Percentiles rank a stretch among this genome's conserved stretches.
Conservation (phyloP, 176 grass and related monocot genomes). For the Puccinellia tenuiflora region DNA sequence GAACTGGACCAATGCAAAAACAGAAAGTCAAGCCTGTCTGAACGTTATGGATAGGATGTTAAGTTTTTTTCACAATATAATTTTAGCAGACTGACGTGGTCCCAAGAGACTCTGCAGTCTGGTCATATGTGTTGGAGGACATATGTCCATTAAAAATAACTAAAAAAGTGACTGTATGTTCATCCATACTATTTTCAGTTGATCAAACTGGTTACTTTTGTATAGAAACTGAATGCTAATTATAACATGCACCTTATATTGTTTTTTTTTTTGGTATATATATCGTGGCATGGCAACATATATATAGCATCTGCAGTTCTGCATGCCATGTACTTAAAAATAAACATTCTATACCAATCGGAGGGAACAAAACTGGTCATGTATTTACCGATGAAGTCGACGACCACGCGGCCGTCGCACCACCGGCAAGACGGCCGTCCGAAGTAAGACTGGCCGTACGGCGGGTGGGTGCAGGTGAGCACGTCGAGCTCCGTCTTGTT, state of each 20-base stretch:
- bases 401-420: conserved; percentile 35
- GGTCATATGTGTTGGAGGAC: too few relatives aligned
- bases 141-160: not conserved
- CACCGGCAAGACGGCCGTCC: conserved; percentile 33
- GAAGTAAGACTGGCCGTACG: conserved; percentile 45
- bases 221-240: not conserved
- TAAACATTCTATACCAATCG: too few relatives aligned
- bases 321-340: too few relatives aligned
- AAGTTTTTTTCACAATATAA: too few relatives aligned
- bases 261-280: too few relatives aligned
- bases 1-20: not conserved
- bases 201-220: not conserved
- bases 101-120: too few relatives aligned
- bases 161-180: not conserved
- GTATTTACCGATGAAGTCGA: conserved; percentile 43
- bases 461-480: conserved; percentile 27
- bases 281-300: too few relatives aligned
- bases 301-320: too few relatives aligned
- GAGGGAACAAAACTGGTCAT: not conserved
- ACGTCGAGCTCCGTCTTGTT: conserved; percentile 4
- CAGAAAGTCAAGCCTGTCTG: not conserved
- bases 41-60: not conserved
- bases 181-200: not conserved
- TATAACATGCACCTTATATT: too few relatives aligned
- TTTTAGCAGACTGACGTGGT: too few relatives aligned